phyloP scores from a whole-genome alignment of 306 rosid genomes.

The Carpinus fangiana region DNA sequence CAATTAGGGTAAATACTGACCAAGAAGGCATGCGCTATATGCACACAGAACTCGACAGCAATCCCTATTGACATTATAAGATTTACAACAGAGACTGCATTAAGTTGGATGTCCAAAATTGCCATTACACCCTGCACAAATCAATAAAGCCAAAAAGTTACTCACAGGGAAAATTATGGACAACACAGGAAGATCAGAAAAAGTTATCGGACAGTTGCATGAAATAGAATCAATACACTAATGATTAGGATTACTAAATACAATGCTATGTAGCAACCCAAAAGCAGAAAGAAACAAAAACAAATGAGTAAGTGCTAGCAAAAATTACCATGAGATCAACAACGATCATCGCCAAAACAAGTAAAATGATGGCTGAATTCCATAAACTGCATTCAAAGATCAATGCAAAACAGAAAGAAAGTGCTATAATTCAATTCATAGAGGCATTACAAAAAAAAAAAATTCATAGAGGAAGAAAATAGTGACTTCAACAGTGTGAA shows the following conservation, averaged over 20 bases:
- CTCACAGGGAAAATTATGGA: not conserved
- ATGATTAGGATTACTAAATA: not conserved
- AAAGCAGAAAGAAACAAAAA: not conserved
- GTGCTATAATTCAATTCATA: not conserved
- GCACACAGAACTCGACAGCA: constrained; percentile 96
- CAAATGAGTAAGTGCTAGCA: constrained; percentile 19
- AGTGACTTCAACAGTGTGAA: not conserved
- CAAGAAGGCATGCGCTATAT: constrained; percentile 87
- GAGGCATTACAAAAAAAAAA: no score
- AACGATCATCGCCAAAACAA: constrained; percentile 86
- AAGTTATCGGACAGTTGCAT: not conserved
- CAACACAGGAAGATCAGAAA: not conserved
- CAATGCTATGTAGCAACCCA: not conserved
- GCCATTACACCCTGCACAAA: constrained; percentile 96
- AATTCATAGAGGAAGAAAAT: constrained; percentile 9
- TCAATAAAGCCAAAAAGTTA: constrained; percentile 25
- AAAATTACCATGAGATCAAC: constrained; percentile 84
- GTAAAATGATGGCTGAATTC: constrained; percentile 80
- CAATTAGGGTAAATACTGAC: constrained; percentile 49
- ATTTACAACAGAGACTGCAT: constrained; percentile 95
- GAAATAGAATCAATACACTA: not conserved
- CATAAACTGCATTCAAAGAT: constrained; percentile 65
- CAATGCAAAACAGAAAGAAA: constrained; percentile 20
- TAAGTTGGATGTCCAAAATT: constrained; percentile 80
- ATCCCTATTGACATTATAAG: constrained; percentile 92